Evolutionary conservation across 352 stramenopile genomes (phyloP).

Genomic region (Phytopythium boreale): DNA sequence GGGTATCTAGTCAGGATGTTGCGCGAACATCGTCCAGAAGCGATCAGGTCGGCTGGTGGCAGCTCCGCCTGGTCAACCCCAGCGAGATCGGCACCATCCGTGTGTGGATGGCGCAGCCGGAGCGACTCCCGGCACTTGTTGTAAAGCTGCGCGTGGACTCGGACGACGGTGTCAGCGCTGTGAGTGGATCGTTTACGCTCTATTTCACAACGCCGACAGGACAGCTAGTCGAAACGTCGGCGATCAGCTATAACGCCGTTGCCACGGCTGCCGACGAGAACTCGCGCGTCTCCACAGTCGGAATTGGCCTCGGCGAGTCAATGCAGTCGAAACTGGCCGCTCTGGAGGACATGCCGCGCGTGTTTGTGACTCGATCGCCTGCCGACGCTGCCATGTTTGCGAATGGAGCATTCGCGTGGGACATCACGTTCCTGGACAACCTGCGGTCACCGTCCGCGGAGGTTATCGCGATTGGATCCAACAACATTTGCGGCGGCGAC

Average conservation of each 20-base stretch:
- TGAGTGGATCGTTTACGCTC: conserved; percentile 44
- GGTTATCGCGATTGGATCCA: conserved; percentile 27
- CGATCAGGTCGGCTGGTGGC: conserved; percentile 55
- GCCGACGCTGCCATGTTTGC: conserved; percentile 19
- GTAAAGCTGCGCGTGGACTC: conserved; percentile 35
- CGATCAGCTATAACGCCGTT: conserved; percentile 55
- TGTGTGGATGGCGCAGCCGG: conserved; percentile 38
- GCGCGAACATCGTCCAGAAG: conserved; percentile 38
- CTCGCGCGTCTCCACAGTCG: conserved; percentile 22
- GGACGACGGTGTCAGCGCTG: conserved; percentile 21
- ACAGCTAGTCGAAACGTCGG: conserved; percentile 15
- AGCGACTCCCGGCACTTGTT: conserved; percentile 23
- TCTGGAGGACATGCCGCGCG: conserved; percentile 22
- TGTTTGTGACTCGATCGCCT: conserved; percentile 53
- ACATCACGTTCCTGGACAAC: conserved; percentile 61
- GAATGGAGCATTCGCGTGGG: conserved; percentile 60
- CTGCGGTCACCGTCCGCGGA: conserved; percentile 11
- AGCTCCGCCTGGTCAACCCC: conserved; percentile 47
- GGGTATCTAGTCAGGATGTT: conserved; percentile 40
- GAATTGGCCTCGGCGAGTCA: conserved; percentile 44
- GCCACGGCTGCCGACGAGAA: conserved; percentile 58
- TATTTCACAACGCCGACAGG: conserved; percentile 28
- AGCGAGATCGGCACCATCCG: conserved; percentile 54
- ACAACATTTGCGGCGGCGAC: conserved; percentile 34
- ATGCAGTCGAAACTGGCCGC: conserved; percentile 53